These are phyloP conservation scores for Nicotiana noctiflora DNA, from an alignment of 257 asterid species.

Conservation along the genomic window DNA sequence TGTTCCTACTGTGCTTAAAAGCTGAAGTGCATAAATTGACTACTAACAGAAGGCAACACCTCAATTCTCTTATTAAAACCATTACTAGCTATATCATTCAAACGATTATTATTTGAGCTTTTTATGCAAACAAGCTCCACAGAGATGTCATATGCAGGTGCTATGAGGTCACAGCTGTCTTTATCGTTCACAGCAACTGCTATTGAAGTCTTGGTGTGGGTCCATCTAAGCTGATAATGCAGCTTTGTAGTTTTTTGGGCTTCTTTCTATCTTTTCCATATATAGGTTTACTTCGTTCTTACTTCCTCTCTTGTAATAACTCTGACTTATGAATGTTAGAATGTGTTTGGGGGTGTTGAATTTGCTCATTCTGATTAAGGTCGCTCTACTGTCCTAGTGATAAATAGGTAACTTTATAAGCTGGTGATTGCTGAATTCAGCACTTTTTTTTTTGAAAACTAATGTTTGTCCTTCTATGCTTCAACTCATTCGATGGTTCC, in stretches of 20 bases:
- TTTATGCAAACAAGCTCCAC: background rate
- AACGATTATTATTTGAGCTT: background rate
- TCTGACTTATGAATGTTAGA: background rate
- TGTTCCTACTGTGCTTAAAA: background rate
- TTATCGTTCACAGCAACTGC: background rate
- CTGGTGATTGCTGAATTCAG: background rate
- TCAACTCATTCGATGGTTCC: conserved; percentile 10
- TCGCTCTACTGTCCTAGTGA: background rate
- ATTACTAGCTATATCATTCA: background rate
- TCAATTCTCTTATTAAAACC: background rate
- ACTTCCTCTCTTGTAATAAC: background rate
- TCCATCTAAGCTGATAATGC: background rate
- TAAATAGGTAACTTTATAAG: background rate
- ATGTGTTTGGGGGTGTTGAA: background rate
- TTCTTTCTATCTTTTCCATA: background rate
- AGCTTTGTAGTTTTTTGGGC: background rate
- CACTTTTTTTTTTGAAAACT: background rate
- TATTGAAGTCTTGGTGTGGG: background rate
- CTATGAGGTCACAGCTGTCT: background rate
- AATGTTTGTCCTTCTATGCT: background rate
- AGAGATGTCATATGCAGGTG: background rate
- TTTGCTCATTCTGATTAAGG: background rate
- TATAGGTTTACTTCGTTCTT: background rate
- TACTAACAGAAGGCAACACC: background rate
- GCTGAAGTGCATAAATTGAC: background rate